Evolutionary conservation across 2,329 filamentous ascomycete genomes (phyloP).

Genomic region (Fusarium solani-melongenae): DNA sequence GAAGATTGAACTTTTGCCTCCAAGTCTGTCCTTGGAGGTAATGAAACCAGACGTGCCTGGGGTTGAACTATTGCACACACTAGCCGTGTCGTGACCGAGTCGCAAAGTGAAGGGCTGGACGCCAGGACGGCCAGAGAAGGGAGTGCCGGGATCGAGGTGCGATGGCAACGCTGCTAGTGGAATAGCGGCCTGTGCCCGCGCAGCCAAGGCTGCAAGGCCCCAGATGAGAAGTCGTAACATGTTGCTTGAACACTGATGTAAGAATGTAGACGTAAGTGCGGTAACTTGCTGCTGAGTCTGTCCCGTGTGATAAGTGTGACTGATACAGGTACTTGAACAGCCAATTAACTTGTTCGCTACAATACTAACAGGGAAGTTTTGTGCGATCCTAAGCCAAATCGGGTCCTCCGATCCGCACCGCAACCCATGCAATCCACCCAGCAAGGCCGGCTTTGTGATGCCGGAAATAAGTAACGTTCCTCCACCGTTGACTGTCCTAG

Average conservation of each 20-base stretch:
- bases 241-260: background rate
- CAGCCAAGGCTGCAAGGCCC: background rate
- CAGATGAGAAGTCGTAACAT: background rate
- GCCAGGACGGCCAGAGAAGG: background rate
- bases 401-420: background rate
- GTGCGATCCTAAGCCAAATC: background rate
- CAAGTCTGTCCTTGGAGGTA: background rate
- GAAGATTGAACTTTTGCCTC: background rate
- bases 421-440: too few species aligned
- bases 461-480: background rate
- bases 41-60: conserved; percentile 2
- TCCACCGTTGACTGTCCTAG: background rate
- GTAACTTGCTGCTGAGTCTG: background rate
- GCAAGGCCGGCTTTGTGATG: background rate
- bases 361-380: background rate
- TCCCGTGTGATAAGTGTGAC: background rate
- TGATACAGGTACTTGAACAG: background rate
- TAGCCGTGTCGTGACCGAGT: background rate
- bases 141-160: background rate
- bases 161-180: background rate
- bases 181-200: background rate
- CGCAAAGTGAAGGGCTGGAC: background rate
- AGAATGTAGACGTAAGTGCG: background rate
- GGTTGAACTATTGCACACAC: conserved; percentile 6
- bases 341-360: too few species aligned